Conservation (phyloP, 2,329 filamentous ascomycete species). For the Talaromyces funiculosus region DNA sequence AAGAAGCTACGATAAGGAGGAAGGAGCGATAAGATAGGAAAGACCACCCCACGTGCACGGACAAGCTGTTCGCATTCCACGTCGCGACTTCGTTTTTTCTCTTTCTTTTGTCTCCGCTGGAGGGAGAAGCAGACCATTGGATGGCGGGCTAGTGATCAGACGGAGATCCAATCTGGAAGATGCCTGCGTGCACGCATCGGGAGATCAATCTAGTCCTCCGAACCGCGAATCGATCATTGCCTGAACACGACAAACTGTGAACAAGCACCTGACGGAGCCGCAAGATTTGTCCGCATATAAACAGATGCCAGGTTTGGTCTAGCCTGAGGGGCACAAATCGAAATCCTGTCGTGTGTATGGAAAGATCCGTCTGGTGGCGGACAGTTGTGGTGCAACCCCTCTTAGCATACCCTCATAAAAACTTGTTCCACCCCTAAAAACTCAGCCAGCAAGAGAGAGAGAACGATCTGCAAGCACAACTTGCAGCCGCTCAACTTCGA, state of each 20-base stretch:
- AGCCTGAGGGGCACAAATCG: not conserved
- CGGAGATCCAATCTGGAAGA: constrained; percentile 6
- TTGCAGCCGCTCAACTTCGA: not conserved
- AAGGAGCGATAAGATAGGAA: constrained; percentile 11
- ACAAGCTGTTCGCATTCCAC: constrained; percentile 9
- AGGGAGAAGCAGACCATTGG: too few relatives aligned
- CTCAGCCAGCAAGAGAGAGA: not conserved
- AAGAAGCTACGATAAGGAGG: constrained; percentile 3
- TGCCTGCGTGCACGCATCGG: constrained; percentile 7
- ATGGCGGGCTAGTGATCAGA: not conserved
- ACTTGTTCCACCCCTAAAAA: not conserved
- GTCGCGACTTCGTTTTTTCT: not conserved
- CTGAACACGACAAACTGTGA: not conserved
- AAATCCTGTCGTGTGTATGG: not conserved
- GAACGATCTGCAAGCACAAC: not conserved
- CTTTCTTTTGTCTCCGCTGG: too few relatives aligned
- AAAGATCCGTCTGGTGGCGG: not conserved
- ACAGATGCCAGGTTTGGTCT: not conserved
- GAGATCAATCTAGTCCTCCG: not conserved
- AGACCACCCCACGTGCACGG: constrained; percentile 10
- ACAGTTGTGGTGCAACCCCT: not conserved
- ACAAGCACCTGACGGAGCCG: not conserved
- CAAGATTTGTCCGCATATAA: not conserved
- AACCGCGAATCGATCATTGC: not conserved
- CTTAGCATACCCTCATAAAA: not conserved